A percentile compares a stretch with the other conserved stretches of the same genome.
Conservation (phyloP, 192 early-diverging fungal genomes). For the Oehlia diaphana region DNA sequence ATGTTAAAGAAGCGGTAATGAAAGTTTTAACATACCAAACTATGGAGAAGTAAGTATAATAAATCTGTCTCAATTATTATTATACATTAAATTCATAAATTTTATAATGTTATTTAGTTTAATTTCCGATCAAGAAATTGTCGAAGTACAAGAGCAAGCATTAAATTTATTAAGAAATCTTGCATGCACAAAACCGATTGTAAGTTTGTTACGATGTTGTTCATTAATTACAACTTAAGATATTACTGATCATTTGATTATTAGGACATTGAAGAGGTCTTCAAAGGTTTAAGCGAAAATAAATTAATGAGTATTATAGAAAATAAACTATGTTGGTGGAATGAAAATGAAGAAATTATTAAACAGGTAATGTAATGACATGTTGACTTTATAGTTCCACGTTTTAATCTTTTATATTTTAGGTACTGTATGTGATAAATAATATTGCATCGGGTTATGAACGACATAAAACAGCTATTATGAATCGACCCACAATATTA, state of each 20-base stretch:
- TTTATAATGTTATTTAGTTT: conserved; percentile 37
- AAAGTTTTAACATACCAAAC: conserved; percentile 60
- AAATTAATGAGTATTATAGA: conserved; percentile 64
- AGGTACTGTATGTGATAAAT: conserved; percentile 69
- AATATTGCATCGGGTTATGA: conserved; percentile 70
- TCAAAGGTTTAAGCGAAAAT: conserved; percentile 66
- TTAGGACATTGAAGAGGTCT: conserved; percentile 68
- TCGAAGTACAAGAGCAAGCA: conserved; percentile 73
- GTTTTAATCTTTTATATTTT: background rate
- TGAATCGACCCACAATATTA: conserved; percentile 53
- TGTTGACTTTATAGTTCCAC: conserved; percentile 20
- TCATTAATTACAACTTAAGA: background rate
- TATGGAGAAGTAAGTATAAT: conserved; percentile 36
- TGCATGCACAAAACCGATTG: conserved; percentile 46
- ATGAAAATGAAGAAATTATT: conserved; percentile 24
- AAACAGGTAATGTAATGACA: conserved; percentile 35
- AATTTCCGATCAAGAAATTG: conserved; percentile 58
- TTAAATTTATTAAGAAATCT: conserved; percentile 76
- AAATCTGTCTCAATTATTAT: background rate
- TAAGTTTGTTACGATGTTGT: conserved; percentile 35
- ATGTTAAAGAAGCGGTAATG: conserved; percentile 69
- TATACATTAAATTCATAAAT: background rate
- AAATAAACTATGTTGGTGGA: conserved; percentile 52
- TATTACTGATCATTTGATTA: conserved; percentile 1
- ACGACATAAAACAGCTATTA: conserved; percentile 61